A percentile compares a stretch with the other conserved stretches of the same genome.
These are phyloP conservation scores for Globisporangium echinulatum DNA, from an alignment of 352 stramenopile genomes.

Conservation along the genomic window DNA sequence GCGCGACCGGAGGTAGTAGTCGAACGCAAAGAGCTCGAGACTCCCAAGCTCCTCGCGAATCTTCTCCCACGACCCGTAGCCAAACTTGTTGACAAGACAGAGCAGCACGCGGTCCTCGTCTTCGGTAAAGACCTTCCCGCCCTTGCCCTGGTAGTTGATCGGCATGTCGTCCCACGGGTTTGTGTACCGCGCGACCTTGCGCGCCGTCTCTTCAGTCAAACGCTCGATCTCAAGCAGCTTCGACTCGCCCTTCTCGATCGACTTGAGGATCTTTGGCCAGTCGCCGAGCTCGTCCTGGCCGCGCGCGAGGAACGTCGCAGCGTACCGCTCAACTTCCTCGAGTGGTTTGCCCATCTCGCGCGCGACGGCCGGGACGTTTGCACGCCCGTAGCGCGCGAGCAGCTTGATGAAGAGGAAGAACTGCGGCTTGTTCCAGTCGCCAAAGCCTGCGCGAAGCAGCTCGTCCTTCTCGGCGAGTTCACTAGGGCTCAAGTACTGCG, in stretches of 20 bases:
- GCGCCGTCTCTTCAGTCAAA: constrained; percentile 64
- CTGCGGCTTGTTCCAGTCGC: constrained; percentile 85
- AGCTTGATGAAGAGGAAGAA: constrained; percentile 86
- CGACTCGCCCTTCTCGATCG: constrained; percentile 84
- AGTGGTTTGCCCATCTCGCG: constrained; percentile 80
- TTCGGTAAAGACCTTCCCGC: constrained; percentile 92
- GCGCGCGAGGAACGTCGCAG: constrained; percentile 54
- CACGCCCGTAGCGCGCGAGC: constrained; percentile 68
- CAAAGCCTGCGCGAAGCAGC: constrained; percentile 72
- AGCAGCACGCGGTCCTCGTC: constrained; percentile 98
- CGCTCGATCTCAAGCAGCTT: constrained; percentile 85
- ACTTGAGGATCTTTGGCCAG: constrained; percentile 83
- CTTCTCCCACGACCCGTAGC: constrained; percentile 95
- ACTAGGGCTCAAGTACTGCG: constrained; percentile 78
- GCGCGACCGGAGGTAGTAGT: constrained; percentile 98
- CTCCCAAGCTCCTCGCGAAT: constrained; percentile 96
- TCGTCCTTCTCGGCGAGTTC: constrained; percentile 89
- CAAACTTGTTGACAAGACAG: constrained; percentile 96
- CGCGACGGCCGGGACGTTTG: constrained; percentile 67
- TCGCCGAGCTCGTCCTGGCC: constrained; percentile 70
- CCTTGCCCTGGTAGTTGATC: constrained; percentile 88
- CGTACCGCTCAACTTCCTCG: constrained; percentile 70
- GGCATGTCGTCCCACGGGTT: constrained; percentile 86
- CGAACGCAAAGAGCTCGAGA: constrained; percentile 93
- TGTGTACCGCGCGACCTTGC: constrained; percentile 71